Base-by-base conservation (phyloP, 768 basidiomycete species). In the Boletus edulis region DNA sequence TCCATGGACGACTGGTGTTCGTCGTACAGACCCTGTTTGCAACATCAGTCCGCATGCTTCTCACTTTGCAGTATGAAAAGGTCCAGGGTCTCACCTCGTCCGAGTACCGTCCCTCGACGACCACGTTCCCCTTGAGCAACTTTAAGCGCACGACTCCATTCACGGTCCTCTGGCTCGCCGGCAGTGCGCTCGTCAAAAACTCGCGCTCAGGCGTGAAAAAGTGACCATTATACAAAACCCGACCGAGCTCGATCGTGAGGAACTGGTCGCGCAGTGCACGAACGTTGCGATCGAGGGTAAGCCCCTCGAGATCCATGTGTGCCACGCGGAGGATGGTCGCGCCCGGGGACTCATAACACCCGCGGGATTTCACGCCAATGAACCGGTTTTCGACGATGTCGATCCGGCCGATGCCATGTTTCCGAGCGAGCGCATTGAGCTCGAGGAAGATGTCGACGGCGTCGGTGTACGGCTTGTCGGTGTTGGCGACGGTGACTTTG, bases 201-300 rank as follows among this genome's bases (percentile, higher is more conserved):
- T 98, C 97, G 61, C 96, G 83, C 75, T 98, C 97, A 44, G 97
- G 95, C n/a, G 94, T 96, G 82, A 98, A 99, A 85, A 94, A 98
- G 77, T 96, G 94, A 37, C 96, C 97, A 68, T 98, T 98, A 81
- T 99, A 98, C 46, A 99, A 77, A 67, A 99, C 95, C 62, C 87
- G 79, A 72, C 91, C 86, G 52, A 98, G 79, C 70, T 89, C 88
- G 64, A 91, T 78, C 22, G 97, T 98, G 64, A 97, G 80, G 75
- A 98, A 99, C 69, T 93, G 89, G 72, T 99, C 97, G 34, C 97
- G 82, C 52, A 98, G 78, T 20, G 91, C 87, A 52, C 97, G 89
- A 60, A 99, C 94, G 72, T 96, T 97, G 65, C 96, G 83, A 77
- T 99, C 97, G 55, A 98, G 83, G n/a, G 94, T 97, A 51, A 99